Base-by-base conservation (phyloP, 441 rosid genomes). In the Pelargonium australe region DNA sequence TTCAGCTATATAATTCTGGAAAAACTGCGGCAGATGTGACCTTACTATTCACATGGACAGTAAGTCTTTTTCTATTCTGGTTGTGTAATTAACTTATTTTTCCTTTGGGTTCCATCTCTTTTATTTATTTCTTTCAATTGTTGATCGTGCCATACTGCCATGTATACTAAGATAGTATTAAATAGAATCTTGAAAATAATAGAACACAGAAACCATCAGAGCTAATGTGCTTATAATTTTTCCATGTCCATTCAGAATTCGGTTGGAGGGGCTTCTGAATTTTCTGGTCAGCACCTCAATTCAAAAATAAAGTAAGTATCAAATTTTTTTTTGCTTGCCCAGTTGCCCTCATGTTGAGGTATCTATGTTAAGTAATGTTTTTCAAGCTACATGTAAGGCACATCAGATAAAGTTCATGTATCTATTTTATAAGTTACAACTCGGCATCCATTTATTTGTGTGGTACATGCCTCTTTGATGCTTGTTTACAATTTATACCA, bases 21-120 rank as follows among this genome's bases (percentile, higher is more conserved):
- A 79, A 80, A 69, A 78, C 89, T 66, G 61, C 81, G 69, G 97
- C 96, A 3, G 80, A 91, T 75, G 87, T 78, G 66, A 82, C 91
- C 63, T 77, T 89, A 81, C 96, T 91, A 79, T 94, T 94, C 75
- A 87, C 97, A 19, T 94, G 96, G 96, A 80, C 96, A n/a, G 97
- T 94, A 78, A 83, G 96, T 83, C 57, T 7, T 23, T 70, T 44
- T 34, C n/a, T 51, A 4, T 51, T 51, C n/a, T n/a, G n/a, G n/a
- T n/a, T n/a, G n/a, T 25, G 1, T 25, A 25, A 25, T 25, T 25
- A 25, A 25, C 28, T 25, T 2, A 25, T 2, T 25, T 25, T 25
- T 25, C 28, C 28, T 25, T 25, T 1, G 28, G 28, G 28, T 25
- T 25, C 28, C 28, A 25, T 25, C 28, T 25, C 28, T 25, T 25